Conservation (phyloP, 2,329 filamentous ascomycete species). For the Dothistroma pini region DNA sequence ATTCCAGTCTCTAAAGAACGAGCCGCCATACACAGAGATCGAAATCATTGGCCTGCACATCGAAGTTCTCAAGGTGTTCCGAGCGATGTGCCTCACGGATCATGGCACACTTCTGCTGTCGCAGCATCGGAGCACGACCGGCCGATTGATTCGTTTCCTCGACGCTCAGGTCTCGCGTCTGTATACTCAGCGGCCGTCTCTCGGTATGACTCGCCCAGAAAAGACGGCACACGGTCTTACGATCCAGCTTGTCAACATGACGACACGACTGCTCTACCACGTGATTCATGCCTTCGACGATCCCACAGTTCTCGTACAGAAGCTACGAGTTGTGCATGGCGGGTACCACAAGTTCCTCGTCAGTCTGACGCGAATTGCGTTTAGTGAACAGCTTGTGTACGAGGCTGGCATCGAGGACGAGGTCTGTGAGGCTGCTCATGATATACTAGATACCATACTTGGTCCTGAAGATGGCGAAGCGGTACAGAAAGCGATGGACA, state of each 20-base stretch:
- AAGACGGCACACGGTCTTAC: constrained; percentile 38
- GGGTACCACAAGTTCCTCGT: constrained; percentile 80
- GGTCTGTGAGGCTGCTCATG: constrained; percentile 75
- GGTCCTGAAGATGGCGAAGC: constrained; percentile 74
- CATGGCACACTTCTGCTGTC: constrained; percentile 65
- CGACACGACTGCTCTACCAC: constrained; percentile 59
- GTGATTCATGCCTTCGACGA: constrained; percentile 56
- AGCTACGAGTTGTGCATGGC: constrained; percentile 65
- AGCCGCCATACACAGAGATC: constrained; percentile 39
- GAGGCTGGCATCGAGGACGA: constrained; percentile 74
- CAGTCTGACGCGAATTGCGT: constrained; percentile 76
- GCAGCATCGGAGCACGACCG: constrained; percentile 64
- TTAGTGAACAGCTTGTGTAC: constrained; percentile 73
- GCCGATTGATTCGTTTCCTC: constrained; percentile 69
- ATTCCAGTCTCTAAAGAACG: constrained; percentile 35
- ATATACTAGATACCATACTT: constrained; percentile 73
- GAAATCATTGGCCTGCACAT: constrained; percentile 47
- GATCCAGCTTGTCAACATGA: constrained; percentile 54
- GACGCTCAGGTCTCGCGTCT: constrained; percentile 66
- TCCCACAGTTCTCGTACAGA: constrained; percentile 63
- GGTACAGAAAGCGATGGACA: constrained; percentile 46
- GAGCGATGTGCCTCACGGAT: constrained; percentile 59
- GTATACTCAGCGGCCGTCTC: constrained; percentile 42
- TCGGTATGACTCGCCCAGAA: constrained; percentile 10
- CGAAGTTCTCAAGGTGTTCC: constrained; percentile 45